phyloP scores from a whole-genome alignment of 768 basidiomycete species.

The Hortiboletus campestris region DNA sequence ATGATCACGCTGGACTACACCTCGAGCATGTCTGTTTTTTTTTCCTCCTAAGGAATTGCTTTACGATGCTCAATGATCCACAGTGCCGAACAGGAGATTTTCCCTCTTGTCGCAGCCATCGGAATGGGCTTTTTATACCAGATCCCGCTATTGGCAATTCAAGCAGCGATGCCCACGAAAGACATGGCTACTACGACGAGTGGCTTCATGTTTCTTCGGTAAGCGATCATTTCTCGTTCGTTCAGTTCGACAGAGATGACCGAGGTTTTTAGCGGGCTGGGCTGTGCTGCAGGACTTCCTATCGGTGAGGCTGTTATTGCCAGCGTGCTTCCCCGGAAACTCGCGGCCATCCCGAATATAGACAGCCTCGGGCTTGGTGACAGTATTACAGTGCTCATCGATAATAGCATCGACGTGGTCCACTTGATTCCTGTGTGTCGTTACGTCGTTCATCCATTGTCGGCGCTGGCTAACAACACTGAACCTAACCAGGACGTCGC shows the following conservation, averaged over 20 bases:
- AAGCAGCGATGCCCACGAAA: conserved; percentile 86
- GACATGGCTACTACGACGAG: conserved; percentile 83
- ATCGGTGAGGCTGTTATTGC: conserved; percentile 70
- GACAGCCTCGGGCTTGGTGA: conserved; percentile 25
- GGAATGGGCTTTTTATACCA: conserved; percentile 69
- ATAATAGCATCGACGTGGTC: conserved; percentile 46
- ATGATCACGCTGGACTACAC: conserved; percentile 65
- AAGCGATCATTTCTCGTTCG: conserved; percentile 2
- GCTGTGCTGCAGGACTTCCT: conserved; percentile 66
- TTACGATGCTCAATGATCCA: conserved; percentile 1
- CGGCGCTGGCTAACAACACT: background rate
- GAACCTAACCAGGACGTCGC: conserved; percentile 42
- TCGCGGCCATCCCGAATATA: conserved; percentile 34
- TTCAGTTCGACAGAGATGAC: too few relatives aligned
- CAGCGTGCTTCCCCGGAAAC: conserved; percentile 42
- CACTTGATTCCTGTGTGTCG: conserved; percentile 27
- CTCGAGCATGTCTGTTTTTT: conserved; percentile 44
- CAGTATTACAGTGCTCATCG: conserved; percentile 29
- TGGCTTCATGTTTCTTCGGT: conserved; percentile 71
- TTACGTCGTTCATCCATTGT: too few relatives aligned
- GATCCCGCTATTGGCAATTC: conserved; percentile 66
- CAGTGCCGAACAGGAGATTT: conserved; percentile 62
- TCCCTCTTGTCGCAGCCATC: conserved; percentile 61
- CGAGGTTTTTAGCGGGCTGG: too few relatives aligned
- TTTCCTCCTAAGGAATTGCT: background rate